phyloP scores from a whole-genome alignment of 768 basidiomycete species.

The Hericium erinaceus region DNA sequence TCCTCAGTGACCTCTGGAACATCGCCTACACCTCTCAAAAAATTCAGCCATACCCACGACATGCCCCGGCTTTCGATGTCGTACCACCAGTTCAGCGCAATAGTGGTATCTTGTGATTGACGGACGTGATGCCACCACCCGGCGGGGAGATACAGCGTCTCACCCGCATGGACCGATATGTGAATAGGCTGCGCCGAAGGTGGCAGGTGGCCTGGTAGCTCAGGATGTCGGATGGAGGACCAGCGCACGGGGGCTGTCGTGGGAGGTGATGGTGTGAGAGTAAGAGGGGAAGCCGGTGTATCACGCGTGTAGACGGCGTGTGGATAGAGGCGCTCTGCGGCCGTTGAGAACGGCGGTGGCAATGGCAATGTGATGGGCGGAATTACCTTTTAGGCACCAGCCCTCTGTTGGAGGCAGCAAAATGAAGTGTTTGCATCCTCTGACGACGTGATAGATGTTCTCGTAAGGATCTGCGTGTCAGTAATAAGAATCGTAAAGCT shows the following conservation, averaged over 20 bases:
- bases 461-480: slow-evolving; percentile 69
- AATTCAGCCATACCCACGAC: slow-evolving; percentile 59
- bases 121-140: slow-evolving; percentile 93
- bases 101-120: slow-evolving; percentile 51
- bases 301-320: slow-evolving; percentile 46
- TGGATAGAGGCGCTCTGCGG: slow-evolving; percentile 48
- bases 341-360: background rate
- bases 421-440: slow-evolving; percentile 79
- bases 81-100: slow-evolving; percentile 88
- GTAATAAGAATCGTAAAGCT: too few relatives aligned
- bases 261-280: slow-evolving; percentile 40
- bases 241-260: slow-evolving; percentile 54
- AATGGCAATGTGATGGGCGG: background rate
- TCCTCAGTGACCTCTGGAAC: background rate
- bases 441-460: slow-evolving; percentile 84
- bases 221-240: slow-evolving; percentile 67
- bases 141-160: slow-evolving; percentile 82
- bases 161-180: slow-evolving; percentile 59
- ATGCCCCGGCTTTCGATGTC: slow-evolving; percentile 69
- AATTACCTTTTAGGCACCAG: slow-evolving; percentile 68
- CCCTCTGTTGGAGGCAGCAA: slow-evolving; percentile 87
- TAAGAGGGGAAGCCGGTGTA: slow-evolving; percentile 26
- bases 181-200: slow-evolving; percentile 52
- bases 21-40: slow-evolving; percentile 33
- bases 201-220: slow-evolving; percentile 35